Conservation (phyloP, 1,139 yeast species). For the Hyphopichia buzzinii region DNA sequence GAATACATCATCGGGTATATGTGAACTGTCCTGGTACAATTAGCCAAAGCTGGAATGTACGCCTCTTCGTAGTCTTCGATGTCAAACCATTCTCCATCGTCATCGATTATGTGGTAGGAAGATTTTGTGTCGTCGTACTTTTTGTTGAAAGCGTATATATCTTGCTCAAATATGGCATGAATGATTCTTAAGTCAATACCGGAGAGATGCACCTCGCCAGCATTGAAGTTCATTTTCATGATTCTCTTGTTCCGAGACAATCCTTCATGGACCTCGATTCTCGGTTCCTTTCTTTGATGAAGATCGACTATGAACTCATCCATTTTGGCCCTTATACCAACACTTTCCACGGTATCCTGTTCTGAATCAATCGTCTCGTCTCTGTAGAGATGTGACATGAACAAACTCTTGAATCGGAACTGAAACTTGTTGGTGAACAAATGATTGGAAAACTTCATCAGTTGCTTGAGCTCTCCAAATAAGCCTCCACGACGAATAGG, state of each 20-base stretch:
- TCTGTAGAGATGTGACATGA: conserved; percentile 40
- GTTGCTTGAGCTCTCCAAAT: conserved; percentile 36
- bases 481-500: conserved; percentile 40
- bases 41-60: conserved; percentile 25
- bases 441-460: conserved; percentile 43
- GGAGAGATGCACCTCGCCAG: conserved; percentile 41
- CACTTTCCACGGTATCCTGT: conserved; percentile 31
- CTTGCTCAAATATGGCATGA: conserved; percentile 29
- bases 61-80: conserved; percentile 43
- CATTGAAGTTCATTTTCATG: conserved; percentile 44
- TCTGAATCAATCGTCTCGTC: conserved; percentile 21
- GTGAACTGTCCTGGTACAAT: conserved; percentile 20
- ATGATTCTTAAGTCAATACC: conserved; percentile 42
- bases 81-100: conserved; percentile 43
- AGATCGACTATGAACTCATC: conserved; percentile 41
- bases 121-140: conserved; percentile 13
- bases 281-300: conserved; percentile 46
- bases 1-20: conserved; percentile 37
- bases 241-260: conserved; percentile 27
- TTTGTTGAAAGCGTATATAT: conserved; percentile 19
- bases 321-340: conserved; percentile 42
- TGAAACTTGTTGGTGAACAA: conserved; percentile 41
- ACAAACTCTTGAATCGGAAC: conserved; percentile 38
- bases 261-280: conserved; percentile 31
- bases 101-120: conserved; percentile 28